These are phyloP conservation scores for Aspergillus sp. DNA, from an alignment of 2,329 filamentous ascomycete genomes.

Conservation along the genomic window DNA sequence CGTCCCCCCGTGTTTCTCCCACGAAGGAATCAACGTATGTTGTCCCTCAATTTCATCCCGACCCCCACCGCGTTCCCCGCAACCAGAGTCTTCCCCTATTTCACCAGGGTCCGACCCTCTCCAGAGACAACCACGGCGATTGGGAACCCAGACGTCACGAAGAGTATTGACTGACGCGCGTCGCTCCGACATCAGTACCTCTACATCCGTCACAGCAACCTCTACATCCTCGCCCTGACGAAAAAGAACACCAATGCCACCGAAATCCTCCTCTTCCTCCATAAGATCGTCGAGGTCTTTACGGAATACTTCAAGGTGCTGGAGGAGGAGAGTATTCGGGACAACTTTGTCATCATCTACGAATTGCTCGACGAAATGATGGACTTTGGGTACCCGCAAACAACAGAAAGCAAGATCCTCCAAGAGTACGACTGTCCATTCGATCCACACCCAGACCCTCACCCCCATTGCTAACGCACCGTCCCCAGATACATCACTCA, in stretches of 20 bases:
- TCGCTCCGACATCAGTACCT: constrained; percentile 66
- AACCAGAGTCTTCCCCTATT: constrained; percentile 8
- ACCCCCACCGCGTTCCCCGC: constrained; percentile 17
- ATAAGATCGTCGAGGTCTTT: constrained; percentile 98
- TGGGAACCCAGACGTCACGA: background rate
- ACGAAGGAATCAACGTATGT: constrained; percentile 95
- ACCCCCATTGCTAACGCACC: background rate
- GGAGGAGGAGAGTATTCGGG: constrained; percentile 96
- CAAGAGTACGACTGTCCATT: constrained; percentile 65
- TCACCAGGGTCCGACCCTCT: background rate
- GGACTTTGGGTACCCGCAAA: constrained; percentile 99
- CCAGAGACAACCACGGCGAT: too few species aligned
- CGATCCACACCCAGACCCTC: background rate
- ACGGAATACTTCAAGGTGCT: constrained; percentile 99
- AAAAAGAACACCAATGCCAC: constrained; percentile 99
- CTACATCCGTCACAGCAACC: constrained; percentile 98
- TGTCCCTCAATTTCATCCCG: constrained; percentile 8
- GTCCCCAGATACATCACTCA: constrained; percentile 80
- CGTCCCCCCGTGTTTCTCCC: constrained; percentile 95
- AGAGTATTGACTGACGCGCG: background rate
- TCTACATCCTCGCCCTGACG: constrained; percentile 94
- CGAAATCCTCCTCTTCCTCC: constrained; percentile 95
- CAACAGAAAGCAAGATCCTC: constrained; percentile 95
- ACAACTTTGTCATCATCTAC: constrained; percentile 99
- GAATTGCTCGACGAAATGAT: constrained; percentile 99